Percentiles rank a stretch among this genome's conserved stretches.
Evolutionary conservation across 192 early-diverging fungal genomes (phyloP).

Genomic region (Dimargaris xerosporica): DNA sequence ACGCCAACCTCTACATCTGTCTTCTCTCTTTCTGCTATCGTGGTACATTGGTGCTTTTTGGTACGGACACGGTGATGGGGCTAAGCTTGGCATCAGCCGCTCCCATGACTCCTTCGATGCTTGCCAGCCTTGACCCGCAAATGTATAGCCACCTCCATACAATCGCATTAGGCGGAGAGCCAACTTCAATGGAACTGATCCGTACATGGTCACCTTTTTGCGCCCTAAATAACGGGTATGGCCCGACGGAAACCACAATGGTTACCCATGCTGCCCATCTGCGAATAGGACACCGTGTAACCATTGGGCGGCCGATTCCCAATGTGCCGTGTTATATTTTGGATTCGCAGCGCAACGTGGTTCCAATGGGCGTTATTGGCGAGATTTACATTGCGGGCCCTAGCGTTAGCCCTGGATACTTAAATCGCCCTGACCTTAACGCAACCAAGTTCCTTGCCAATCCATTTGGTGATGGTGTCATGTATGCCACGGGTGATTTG

Average conservation of each 20-base stretch:
- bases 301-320: conserved; percentile 15
- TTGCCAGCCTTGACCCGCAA: background rate
- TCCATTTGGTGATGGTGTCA: conserved; percentile 16
- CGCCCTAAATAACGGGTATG: background rate
- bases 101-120: background rate
- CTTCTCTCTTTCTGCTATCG: background rate
- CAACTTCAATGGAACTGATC: background rate
- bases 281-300: background rate
- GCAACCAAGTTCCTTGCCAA: conserved; percentile 20
- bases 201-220: background rate
- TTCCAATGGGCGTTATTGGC: conserved; percentile 19
- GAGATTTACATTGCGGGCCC: conserved; percentile 20
- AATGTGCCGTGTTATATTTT: conserved; percentile 17
- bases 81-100: background rate
- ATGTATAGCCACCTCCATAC: background rate
- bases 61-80: background rate
- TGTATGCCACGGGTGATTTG: conserved; percentile 25
- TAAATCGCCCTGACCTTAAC: conserved; percentile 21
- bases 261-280: background rate
- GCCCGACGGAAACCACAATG: background rate
- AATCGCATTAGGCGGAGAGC: background rate
- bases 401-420: conserved; percentile 20
- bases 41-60: background rate
- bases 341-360: conserved; percentile 8
- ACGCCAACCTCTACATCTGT: background rate